These are phyloP conservation scores for Lasiosphaeria miniovina DNA, from an alignment of 495 filamentous ascomycete genomes.

Conservation along the genomic window DNA sequence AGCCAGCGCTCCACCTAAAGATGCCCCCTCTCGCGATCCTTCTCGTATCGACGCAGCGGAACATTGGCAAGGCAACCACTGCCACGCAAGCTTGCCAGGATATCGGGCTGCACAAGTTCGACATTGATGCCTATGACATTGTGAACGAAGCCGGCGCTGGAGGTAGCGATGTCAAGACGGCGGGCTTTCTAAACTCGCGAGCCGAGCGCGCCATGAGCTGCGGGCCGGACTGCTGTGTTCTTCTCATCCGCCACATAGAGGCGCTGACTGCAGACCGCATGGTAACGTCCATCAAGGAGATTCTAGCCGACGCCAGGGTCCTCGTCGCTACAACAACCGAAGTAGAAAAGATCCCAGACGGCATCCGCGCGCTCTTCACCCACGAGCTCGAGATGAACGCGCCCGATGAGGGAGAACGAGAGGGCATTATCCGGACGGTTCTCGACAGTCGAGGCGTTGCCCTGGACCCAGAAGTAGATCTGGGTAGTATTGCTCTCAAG, in stretches of 20 bases:
- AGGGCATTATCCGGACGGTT: conserved; percentile 76
- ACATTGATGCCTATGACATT: conserved; percentile 90
- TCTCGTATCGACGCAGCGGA: conserved; percentile 82
- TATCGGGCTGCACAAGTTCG: conserved; percentile 84
- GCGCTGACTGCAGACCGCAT: conserved; percentile 89
- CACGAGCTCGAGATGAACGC: conserved; percentile 94
- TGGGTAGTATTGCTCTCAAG: conserved; percentile 82
- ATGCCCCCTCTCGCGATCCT: conserved; percentile 87
- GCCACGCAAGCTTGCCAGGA: conserved; percentile 77
- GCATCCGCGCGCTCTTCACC: conserved; percentile 84
- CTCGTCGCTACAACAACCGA: conserved; percentile 92
- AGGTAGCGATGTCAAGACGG: conserved; percentile 88
- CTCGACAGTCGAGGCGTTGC: conserved; percentile 70
- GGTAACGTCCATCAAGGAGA: conserved; percentile 74
- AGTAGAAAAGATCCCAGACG: conserved; percentile 88
- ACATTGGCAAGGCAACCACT: conserved; percentile 81
- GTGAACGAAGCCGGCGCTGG: conserved; percentile 79
- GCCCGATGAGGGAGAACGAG: conserved; percentile 88
- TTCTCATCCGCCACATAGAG: conserved; percentile 84
- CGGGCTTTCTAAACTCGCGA: conserved; percentile 80
- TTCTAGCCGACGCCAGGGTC: conserved; percentile 68
- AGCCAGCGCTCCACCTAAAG: conserved; percentile 77
- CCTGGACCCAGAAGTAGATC: conserved; percentile 74
- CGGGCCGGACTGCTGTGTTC: conserved; percentile 74
- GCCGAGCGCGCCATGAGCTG: conserved; percentile 87